Base-by-base conservation (phyloP, 768 basidiomycete species). In the Pleurotus sapidus region DNA sequence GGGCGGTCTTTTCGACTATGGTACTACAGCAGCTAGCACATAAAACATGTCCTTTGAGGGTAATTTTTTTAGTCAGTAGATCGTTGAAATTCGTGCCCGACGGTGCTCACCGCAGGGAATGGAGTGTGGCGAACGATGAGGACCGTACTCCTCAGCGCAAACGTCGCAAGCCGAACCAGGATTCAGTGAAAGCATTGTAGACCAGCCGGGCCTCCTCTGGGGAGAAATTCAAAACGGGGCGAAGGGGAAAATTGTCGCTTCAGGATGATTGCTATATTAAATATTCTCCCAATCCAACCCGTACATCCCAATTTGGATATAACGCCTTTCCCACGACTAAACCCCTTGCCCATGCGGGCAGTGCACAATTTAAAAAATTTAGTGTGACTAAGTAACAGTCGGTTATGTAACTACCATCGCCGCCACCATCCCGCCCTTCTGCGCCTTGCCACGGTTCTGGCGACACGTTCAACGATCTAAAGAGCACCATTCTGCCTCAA, bases 121-220 rank as follows among this genome's bases (percentile, higher is more conserved):
- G 53, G 84, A 89, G 70, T 91, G 87, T 60, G 90, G 90, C 60
- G 82, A 75, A 70, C 84, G 84, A 65, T 85, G 85, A 57, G 83
- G 77, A 68, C 86, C 86, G 73, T 82, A 92, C 78, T 91, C 89
- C 75, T 91, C 89, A 67, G 89, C 89, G 79, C 90, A 92, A 68
- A 92, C 90, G 80, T 92, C 90, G 86, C 90, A 92, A 71, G 86
- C 80, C 71, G 87, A 91, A 73, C 88, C 88, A 72, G 88, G 83
- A 76, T 77, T 81, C 68, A 92, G 87, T 70, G 89, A 88, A 76
- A 92, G 84, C 90, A 92, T 92, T 67, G 68, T 54, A 54, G 72
- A 70, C 71, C 74, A 69, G 74, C 74, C 73, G 71, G 74, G 68
- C 69, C 71, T 73, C 73, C 72, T 66, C 71, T 71, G 69, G 70